Evolutionary conservation across 352 stramenopile genomes (phyloP).

Genomic region (Phytopythium kandeliae): DNA sequence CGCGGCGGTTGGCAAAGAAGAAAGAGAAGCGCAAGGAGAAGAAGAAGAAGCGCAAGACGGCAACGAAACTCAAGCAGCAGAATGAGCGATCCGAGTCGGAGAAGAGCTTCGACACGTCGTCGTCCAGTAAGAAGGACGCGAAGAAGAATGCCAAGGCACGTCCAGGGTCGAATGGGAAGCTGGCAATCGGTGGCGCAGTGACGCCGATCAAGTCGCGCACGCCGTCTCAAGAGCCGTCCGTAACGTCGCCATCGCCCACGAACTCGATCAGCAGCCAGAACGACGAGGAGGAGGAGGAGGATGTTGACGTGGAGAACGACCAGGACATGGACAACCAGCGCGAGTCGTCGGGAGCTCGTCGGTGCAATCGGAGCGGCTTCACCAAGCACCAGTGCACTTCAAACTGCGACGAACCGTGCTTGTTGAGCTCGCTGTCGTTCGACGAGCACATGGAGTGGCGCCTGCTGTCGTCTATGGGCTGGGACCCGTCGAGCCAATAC

Average conservation of each 20-base stretch:
- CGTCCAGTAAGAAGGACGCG: neutral
- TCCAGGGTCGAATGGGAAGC: conserved; percentile 14
- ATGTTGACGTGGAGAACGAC: conserved; percentile 27
- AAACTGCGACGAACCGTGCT: conserved; percentile 44
- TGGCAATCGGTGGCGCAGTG: conserved; percentile 8
- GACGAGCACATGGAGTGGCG: conserved; percentile 74
- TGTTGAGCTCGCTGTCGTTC: conserved; percentile 39
- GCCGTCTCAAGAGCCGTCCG: conserved; percentile 9
- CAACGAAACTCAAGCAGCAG: conserved; percentile 62
- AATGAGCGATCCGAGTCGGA: conserved; percentile 30
- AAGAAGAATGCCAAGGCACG: conserved; percentile 21
- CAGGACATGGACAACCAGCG: conserved; percentile 25
- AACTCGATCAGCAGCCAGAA: conserved; percentile 37
- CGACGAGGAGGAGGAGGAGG: conserved; percentile 31
- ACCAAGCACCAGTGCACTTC: conserved; percentile 45
- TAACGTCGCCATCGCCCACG: conserved; percentile 32
- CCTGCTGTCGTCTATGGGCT: conserved; percentile 82
- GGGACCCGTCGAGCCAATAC: conserved; percentile 60
- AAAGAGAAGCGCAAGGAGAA: conserved; percentile 89
- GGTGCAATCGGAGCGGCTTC: conserved; percentile 5
- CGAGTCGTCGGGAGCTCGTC: conserved; percentile 23
- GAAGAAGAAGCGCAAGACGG: conserved; percentile 85
- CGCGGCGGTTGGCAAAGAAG: conserved; percentile 65
- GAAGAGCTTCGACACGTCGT: conserved; percentile 16
- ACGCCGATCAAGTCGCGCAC: conserved; percentile 16